Conservation (phyloP, 108 stramenopile genomes). For the Epithemia pelagica region DNA sequence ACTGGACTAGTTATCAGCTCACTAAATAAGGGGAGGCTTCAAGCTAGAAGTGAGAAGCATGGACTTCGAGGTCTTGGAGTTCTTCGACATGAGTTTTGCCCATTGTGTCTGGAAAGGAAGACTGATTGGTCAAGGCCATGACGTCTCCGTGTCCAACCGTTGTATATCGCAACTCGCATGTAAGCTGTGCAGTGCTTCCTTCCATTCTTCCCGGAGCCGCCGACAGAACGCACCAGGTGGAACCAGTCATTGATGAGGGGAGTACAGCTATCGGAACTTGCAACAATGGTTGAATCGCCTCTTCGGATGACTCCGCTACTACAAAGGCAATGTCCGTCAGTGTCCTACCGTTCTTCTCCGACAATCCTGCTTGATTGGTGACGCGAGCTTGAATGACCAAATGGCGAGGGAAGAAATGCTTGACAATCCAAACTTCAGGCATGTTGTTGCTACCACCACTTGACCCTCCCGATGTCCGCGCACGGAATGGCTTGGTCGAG, state of each 20-base stretch:
- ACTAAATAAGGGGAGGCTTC: too few species aligned
- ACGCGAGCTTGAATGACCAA: conserved; percentile 81
- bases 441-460: conserved; percentile 52
- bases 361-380: conserved; percentile 36
- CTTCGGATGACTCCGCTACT: conserved; percentile 90
- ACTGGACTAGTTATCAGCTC: background rate
- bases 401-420: conserved; percentile 79
- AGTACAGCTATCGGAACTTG: conserved; percentile 66
- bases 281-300: conserved; percentile 61
- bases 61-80: conserved; percentile 77
- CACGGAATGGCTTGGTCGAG: conserved; percentile 69
- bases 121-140: conserved; percentile 13
- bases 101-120: background rate
- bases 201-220: conserved; percentile 76
- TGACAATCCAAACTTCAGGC: conserved; percentile 75
- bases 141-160: conserved; percentile 52
- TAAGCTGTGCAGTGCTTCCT: conserved; percentile 55
- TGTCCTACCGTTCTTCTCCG: conserved; percentile 35
- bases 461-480: conserved; percentile 42
- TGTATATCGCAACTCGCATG: conserved; percentile 82
- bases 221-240: conserved; percentile 73
- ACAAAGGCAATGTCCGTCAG: conserved; percentile 75
- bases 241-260: conserved; percentile 56
- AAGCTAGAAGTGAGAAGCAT: conserved; percentile 67
- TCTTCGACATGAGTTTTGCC: conserved; percentile 77